A percentile compares a stretch with the other conserved stretches of the same genome.
These are phyloP conservation scores for Morella rubra DNA, from an alignment of 306 rosid genomes.

Conservation along the genomic window DNA sequence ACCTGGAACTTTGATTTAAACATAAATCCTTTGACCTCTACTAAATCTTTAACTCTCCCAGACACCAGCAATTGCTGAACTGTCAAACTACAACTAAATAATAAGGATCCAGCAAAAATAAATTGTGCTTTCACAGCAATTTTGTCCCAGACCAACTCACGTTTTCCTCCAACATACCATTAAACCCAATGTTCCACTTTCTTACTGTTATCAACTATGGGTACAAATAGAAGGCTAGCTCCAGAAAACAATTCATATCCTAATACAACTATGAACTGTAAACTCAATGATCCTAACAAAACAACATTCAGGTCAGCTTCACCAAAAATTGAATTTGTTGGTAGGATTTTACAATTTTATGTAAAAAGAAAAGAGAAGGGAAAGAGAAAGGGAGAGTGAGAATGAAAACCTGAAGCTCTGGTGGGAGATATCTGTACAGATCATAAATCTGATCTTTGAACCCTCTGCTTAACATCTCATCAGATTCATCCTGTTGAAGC, in stretches of 20 bases:
- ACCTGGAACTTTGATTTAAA: neutral
- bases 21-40: neutral
- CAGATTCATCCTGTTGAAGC: conserved; percentile 82
- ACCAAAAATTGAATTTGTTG: neutral
- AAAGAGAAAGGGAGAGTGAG: conserved; percentile 6
- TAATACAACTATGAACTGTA: neutral
- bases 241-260: neutral
- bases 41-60: neutral
- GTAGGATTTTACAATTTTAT: too few relatives aligned
- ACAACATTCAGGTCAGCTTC: neutral
- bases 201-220: neutral
- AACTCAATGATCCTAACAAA: neutral
- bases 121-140: neutral
- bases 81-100: neutral
- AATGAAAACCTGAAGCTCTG: conserved; percentile 87
- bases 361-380: too few relatives aligned
- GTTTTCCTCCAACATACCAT: neutral
- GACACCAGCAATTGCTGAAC: neutral
- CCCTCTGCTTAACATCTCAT: conserved; percentile 99
- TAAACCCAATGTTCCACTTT: neutral
- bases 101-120: neutral
- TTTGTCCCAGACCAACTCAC: neutral
- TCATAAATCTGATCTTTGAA: conserved; percentile 98
- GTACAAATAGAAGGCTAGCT: neutral
- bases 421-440: conserved; percentile 96